These are phyloP conservation scores for Aspergillus sp. DNA, from an alignment of 2,329 filamentous ascomycete genomes.

Conservation along the genomic window DNA sequence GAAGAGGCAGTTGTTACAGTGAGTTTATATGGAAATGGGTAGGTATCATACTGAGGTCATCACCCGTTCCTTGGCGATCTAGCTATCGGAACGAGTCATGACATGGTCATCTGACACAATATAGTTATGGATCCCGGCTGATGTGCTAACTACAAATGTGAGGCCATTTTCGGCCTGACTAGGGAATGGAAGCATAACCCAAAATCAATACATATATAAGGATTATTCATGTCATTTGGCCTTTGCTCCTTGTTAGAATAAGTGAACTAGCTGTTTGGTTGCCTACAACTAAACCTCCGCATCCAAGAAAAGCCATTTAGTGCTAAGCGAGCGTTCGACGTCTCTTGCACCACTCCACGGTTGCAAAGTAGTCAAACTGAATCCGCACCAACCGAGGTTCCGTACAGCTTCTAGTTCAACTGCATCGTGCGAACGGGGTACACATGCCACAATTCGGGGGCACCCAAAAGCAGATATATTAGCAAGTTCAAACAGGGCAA, in stretches of 20 bases:
- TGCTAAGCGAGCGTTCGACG: slow-evolving; percentile 65
- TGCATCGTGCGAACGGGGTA: slow-evolving; percentile 69
- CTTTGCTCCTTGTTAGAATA: neutral
- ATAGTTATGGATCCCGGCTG: neutral
- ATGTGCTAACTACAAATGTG: neutral
- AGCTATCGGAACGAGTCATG: no score
- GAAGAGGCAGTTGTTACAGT: neutral
- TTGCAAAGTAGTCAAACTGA: slow-evolving; percentile 77
- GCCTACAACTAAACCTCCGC: slow-evolving; percentile 72
- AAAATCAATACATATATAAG: neutral
- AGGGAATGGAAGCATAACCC: neutral
- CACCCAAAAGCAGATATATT: slow-evolving; percentile 71
- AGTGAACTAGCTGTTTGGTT: neutral
- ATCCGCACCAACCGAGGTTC: slow-evolving; percentile 91
- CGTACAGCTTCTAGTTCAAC: slow-evolving; percentile 67
- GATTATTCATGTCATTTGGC: neutral
- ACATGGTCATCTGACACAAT: neutral
- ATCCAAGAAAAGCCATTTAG: slow-evolving; percentile 80
- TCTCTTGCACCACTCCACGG: slow-evolving; percentile 63
- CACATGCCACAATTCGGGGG: slow-evolving; percentile 74
- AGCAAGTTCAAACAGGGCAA: slow-evolving; percentile 87
- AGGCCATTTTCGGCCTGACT: neutral
- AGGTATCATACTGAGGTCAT: slow-evolving; percentile 4
- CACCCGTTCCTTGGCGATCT: neutral
- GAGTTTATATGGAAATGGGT: neutral